Base-by-base conservation (phyloP, 2,329 filamentous ascomycete species). In the Emericellopsis cladophorae region DNA sequence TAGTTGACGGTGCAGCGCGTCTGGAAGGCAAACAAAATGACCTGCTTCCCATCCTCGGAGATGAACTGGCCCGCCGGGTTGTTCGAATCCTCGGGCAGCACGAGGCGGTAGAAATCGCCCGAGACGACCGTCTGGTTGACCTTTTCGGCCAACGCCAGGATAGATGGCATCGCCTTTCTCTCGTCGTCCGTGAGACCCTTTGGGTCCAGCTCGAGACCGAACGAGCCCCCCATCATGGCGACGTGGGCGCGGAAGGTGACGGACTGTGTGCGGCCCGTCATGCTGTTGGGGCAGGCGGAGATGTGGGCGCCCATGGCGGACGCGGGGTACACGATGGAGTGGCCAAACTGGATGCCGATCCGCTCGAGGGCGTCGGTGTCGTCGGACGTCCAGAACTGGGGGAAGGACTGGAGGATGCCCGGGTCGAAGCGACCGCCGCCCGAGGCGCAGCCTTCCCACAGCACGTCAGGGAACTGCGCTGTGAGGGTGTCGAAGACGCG, bases 181-280 rank as follows among this genome's bases (percentile, higher is more conserved):
- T 81, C 77, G 11, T 68, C 67, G 0, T 60, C 60, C 0, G 57
- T 55, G 6, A 78, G 65, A 7, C 69, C 61, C 0, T 57, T 58
- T 0, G 77, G 78, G 49, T 80, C 66, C 7, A 82, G 65, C 51
- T 82, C 77, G 10, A 81, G 66, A 0, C 78, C 78, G 47, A 81
- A 81, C 0, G 74, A 78, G 2, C 77, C 77, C 42, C 78, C 78
- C 77, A 81, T 81, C 62, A 80, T 75, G 6, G 78, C 78, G 0
- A 81, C 77, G 42, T 81, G 76, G 0, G 72, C 75, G 29, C 78
- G 74, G 60, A 81, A 81, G 2, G 56, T 54, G 11, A 81, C 64
- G 0, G 76, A 68, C 2, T 70, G 70, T 1, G 65, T 71, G 16
- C 77, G 72, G 1, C 62, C 55, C 0, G 74, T 78, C 29, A 74